These are phyloP conservation scores for Chamaecyparis obtusa DNA, from an alignment of 75 land plant species.

Conservation along the genomic window DNA sequence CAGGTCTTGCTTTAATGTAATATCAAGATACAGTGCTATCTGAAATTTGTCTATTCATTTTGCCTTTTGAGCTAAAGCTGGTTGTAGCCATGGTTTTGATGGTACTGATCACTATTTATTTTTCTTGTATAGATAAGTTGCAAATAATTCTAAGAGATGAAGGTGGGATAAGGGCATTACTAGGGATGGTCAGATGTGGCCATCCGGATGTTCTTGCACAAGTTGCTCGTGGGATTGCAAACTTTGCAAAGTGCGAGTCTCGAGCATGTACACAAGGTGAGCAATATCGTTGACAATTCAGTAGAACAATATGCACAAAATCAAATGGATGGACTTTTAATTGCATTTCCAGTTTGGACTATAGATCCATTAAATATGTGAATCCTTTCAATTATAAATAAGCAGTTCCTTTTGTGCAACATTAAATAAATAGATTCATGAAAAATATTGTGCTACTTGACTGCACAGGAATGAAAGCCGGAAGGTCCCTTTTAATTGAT, in stretches of 20 bases:
- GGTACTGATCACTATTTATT: not conserved
- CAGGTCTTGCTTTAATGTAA: not conserved
- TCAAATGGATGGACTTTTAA: not conserved
- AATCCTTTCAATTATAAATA: not conserved
- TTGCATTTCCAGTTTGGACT: not conserved
- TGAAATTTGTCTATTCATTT: not conserved
- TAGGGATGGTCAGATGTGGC: slow-evolving; percentile 51
- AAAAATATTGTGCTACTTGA: not conserved
- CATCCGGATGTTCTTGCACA: slow-evolving; percentile 75
- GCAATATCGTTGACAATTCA: not conserved
- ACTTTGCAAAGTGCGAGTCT: slow-evolving; percentile 84
- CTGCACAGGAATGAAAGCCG: slow-evolving; percentile 51
- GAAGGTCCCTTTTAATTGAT: slow-evolving; percentile 69
- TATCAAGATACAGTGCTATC: not conserved
- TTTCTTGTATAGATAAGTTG: slow-evolving; percentile 47
- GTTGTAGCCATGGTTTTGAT: not conserved
- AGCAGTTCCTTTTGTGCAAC: not conserved
- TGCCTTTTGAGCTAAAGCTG: not conserved
- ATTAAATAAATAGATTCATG: slow-evolving; percentile 3
- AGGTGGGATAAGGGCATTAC: slow-evolving; percentile 72
- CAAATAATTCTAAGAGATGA: slow-evolving; percentile 58
- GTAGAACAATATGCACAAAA: not conserved
- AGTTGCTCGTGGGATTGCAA: slow-evolving; percentile 74
- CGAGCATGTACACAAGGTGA: slow-evolving; percentile 60
- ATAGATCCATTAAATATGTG: not conserved